phyloP scores from a whole-genome alignment of 202 grass and related monocot species.

The Carex arenaria region DNA sequence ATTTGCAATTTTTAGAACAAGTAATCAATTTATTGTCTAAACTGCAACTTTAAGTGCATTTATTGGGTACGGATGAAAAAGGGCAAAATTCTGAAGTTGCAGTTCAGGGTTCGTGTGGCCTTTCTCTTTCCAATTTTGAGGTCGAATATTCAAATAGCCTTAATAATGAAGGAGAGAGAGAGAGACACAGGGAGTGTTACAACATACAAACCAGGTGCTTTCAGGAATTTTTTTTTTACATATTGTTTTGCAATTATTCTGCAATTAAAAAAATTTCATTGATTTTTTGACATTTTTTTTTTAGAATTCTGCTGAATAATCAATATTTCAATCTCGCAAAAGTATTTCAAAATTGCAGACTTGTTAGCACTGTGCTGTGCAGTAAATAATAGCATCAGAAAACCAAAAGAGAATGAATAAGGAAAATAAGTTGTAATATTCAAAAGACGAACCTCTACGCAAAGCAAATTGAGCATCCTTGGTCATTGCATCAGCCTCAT shows the following conservation, averaged over 20 bases:
- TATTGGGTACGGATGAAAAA: neutral
- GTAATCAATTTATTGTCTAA: neutral
- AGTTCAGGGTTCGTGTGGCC: neutral
- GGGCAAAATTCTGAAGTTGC: neutral
- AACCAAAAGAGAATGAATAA: neutral
- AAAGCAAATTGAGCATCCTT: conserved; percentile 98
- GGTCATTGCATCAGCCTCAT: conserved; percentile 98
- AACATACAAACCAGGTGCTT: neutral
- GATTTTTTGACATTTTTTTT: neutral
- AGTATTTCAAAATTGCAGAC: neutral
- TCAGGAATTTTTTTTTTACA: neutral
- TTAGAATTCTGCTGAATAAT: neutral
- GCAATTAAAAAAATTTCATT: neutral
- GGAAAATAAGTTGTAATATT: neutral
- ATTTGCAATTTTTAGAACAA: no score
- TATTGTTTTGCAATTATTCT: neutral
- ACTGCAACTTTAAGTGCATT: neutral
- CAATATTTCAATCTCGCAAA: neutral
- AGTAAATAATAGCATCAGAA: conserved; percentile 4
- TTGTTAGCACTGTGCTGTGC: neutral
- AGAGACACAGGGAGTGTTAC: neutral
- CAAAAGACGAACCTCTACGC: conserved; percentile 62
- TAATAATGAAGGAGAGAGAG: neutral
- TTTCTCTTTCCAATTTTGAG: neutral
- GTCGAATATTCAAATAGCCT: neutral